phyloP scores from a whole-genome alignment of 1,284 basidiomycete species.

The Ustilago esculenta region DNA sequence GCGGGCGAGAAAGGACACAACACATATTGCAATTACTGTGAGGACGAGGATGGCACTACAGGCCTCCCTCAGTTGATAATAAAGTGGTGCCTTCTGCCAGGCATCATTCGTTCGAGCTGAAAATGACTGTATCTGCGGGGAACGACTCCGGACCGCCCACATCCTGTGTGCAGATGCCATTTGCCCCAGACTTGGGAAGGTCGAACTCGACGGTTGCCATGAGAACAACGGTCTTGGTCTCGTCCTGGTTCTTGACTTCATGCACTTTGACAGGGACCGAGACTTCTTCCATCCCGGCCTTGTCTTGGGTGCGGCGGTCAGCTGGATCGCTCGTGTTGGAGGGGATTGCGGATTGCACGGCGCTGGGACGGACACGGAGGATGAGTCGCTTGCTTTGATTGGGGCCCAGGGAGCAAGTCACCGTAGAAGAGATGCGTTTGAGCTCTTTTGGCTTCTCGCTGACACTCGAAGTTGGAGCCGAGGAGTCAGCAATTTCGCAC shows the following conservation, averaged over 20 bases:
- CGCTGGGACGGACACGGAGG: conserved; percentile 55
- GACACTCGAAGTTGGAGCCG: neutral
- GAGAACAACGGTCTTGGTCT: conserved; percentile 56
- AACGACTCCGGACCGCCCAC: conserved; percentile 7
- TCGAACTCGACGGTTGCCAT: conserved; percentile 46
- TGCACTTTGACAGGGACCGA: conserved; percentile 56
- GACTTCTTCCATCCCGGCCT: conserved; percentile 47
- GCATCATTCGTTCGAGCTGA: conserved; percentile 17
- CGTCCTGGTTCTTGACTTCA: conserved; percentile 66
- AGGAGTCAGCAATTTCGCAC: neutral
- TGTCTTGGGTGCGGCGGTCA: conserved; percentile 34
- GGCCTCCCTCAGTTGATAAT: too few relatives aligned
- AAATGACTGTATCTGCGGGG: conserved; percentile 35
- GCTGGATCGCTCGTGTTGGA: conserved; percentile 27
- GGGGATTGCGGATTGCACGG: conserved; percentile 34
- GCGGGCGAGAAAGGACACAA: too few relatives aligned
- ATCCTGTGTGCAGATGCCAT: neutral
- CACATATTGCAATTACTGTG: too few relatives aligned
- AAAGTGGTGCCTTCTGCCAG: too few relatives aligned
- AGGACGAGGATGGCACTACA: too few relatives aligned
- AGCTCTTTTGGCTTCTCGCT: conserved; percentile 34
- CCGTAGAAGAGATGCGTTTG: conserved; percentile 51
- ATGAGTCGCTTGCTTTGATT: conserved; percentile 59
- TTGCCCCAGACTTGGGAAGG: conserved; percentile 4
- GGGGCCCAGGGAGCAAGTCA: conserved; percentile 56